phyloP scores from a whole-genome alignment of 768 basidiomycete species.

The Amanita inopinata region DNA sequence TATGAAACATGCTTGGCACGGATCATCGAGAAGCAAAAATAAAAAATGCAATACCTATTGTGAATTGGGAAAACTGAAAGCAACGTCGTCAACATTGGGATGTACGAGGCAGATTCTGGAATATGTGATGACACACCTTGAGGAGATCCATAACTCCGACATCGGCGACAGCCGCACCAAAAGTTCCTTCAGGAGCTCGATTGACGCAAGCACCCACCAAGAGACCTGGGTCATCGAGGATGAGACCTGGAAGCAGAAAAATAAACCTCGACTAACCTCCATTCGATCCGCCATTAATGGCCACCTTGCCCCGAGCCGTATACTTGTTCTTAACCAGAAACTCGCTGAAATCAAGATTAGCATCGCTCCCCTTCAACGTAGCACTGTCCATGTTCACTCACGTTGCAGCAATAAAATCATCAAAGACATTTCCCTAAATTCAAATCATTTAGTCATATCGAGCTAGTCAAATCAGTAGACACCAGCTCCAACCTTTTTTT shows the following conservation, averaged over 20 bases:
- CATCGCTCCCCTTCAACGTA: neutral
- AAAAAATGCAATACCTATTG: slow-evolving; percentile 69
- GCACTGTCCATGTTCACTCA: slow-evolving; percentile 24
- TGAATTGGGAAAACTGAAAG: slow-evolving; percentile 60
- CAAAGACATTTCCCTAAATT: slow-evolving; percentile 56
- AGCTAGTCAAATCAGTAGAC: neutral
- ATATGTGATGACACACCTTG: slow-evolving; percentile 35
- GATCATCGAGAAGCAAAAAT: too few relatives aligned
- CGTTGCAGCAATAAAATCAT: slow-evolving; percentile 81
- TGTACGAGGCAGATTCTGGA: slow-evolving; percentile 2
- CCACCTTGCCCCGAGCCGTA: slow-evolving; percentile 58
- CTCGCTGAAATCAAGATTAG: slow-evolving; percentile 31
- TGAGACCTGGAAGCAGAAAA: neutral
- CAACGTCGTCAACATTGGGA: neutral
- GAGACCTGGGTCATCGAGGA: slow-evolving; percentile 37
- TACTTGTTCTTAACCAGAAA: slow-evolving; percentile 67
- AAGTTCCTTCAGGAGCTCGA: slow-evolving; percentile 62
- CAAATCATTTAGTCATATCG: slow-evolving; percentile 5
- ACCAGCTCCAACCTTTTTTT: slow-evolving; percentile 49
- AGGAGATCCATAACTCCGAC: slow-evolving; percentile 77
- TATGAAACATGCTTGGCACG: neutral
- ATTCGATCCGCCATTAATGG: slow-evolving; percentile 74
- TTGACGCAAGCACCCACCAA: slow-evolving; percentile 82
- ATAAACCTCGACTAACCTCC: slow-evolving; percentile 40
- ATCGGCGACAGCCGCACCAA: slow-evolving; percentile 74